Base-by-base conservation (phyloP, 2,329 filamentous ascomycete species). In the Trichoderma gracile region DNA sequence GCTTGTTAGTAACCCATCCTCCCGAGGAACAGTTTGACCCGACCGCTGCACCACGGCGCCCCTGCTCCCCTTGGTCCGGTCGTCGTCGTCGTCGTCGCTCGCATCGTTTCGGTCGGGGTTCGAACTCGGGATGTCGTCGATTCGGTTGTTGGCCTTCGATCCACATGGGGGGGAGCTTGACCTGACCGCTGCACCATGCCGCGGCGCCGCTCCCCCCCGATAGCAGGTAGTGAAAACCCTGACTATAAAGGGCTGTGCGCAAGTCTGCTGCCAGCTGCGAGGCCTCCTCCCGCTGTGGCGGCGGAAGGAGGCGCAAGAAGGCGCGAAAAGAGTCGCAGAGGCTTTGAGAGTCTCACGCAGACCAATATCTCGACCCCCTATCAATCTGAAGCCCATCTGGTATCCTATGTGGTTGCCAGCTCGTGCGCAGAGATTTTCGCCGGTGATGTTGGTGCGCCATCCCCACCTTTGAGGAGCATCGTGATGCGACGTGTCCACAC, bases 111-210 rank as follows among this genome's bases (percentile, higher is more conserved):
- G 25, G n/a, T 12, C 30, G 19, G 42, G 25, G 17, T 38, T 55
- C 38, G 43, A 46, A 46, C 53, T 59, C 27, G 56, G 56, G 40
- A 43, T 45, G 59, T 62, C 49, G 58, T 54, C 49, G 40, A 40
- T 30, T 53, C 27, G 40, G 59, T 54, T 42, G 49, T 33, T 47
- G 42, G 27, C 46, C 14, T 47, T 53, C 23, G 43, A 33, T 52
- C 49, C 49, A 33, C 27, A 52, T 19, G 27, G 30, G 23, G 52
- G 52, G 12, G 52, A 54, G 52, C 33, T 54, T 54, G 52, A 54
- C 52, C 52, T 14, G 30, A 54, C 52, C 52, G 52, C 27, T 54
- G 52, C 52, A 54, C 52, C 30, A 54, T 38, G 33, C 33, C 33
- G 33, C 52, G 30, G 52, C 52, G 52, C 52, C 52, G 2, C 30